These are phyloP conservation scores for Penicillium hordei DNA, from an alignment of 2,329 filamentous ascomycete genomes.

Conservation along the genomic window DNA sequence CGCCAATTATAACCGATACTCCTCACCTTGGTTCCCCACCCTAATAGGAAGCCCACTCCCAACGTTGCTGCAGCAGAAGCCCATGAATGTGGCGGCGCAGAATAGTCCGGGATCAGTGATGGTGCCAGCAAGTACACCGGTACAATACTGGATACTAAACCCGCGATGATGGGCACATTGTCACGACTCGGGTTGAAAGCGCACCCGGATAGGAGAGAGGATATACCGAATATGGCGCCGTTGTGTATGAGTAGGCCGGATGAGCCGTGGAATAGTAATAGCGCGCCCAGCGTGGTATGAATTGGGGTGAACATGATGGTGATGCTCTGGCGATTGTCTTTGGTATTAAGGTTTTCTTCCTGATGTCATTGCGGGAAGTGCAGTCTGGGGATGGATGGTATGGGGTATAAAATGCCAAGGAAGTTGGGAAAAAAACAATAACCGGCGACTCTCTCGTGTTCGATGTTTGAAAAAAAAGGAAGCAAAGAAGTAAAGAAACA, in stretches of 20 bases:
- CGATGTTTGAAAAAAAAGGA: not conserved
- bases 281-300: constrained; percentile 52
- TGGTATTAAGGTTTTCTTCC: constrained; percentile 8
- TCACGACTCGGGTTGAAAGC: constrained; percentile 43
- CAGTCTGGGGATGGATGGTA: not conserved
- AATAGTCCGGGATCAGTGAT: constrained; percentile 47
- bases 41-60: constrained; percentile 47
- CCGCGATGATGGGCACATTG: constrained; percentile 48
- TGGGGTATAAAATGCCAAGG: not conserved
- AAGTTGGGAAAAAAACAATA: not conserved
- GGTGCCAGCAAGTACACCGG: constrained; percentile 47
- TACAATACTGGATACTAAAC: constrained; percentile 47
- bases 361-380: constrained; percentile 11
- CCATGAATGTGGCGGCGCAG: constrained; percentile 36
- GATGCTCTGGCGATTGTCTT: not conserved
- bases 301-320: constrained; percentile 53
- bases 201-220: constrained; percentile 47
- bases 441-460: not conserved
- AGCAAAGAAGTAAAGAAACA: not conserved
- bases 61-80: constrained; percentile 40
- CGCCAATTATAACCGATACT: not conserved
- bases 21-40: constrained; percentile 55
- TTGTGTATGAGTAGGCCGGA: constrained; percentile 52
- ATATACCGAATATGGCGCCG: constrained; percentile 53
- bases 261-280: constrained; percentile 53